These are phyloP conservation scores for Phialophora verrucosa DNA, from an alignment of 2,329 filamentous ascomycete species.

Conservation along the genomic window DNA sequence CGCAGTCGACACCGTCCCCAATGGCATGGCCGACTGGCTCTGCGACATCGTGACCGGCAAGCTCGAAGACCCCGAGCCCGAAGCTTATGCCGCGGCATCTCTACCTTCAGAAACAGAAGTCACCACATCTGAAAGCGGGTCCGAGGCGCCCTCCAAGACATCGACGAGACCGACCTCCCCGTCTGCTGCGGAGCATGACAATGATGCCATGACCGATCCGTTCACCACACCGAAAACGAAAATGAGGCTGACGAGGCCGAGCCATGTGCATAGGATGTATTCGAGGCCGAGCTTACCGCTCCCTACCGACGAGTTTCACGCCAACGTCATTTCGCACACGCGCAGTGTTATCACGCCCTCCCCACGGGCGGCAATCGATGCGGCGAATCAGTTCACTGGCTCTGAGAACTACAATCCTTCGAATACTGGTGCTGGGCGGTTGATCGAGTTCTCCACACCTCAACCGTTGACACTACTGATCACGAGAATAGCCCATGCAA, in stretches of 20 bases:
- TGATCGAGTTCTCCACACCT: slow-evolving; percentile 60
- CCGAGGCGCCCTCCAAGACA: slow-evolving; percentile 18
- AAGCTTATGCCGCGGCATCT: slow-evolving; percentile 20
- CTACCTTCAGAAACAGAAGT: slow-evolving; percentile 41
- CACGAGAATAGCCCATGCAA: slow-evolving; percentile 63
- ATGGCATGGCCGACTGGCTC: slow-evolving; percentile 92
- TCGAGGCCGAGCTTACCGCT: slow-evolving; percentile 50
- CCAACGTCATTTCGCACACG: slow-evolving; percentile 53
- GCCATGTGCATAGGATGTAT: slow-evolving; percentile 42
- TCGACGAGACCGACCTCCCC: slow-evolving; percentile 34
- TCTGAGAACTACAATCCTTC: slow-evolving; percentile 43
- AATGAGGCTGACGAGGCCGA: slow-evolving; percentile 23
- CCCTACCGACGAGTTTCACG: slow-evolving; percentile 43
- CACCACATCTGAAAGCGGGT: slow-evolving; percentile 35
- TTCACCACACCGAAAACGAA: slow-evolving; percentile 40
- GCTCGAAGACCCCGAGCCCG: slow-evolving; percentile 39
- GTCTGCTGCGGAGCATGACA: slow-evolving; percentile 23
- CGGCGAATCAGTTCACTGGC: slow-evolving; percentile 39
- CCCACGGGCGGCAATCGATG: slow-evolving; percentile 45
- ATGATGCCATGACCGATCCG: slow-evolving; percentile 43
- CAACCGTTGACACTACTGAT: slow-evolving; percentile 65
- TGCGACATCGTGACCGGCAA: slow-evolving; percentile 78
- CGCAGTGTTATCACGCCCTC: slow-evolving; percentile 61
- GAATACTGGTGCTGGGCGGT: slow-evolving; percentile 66
- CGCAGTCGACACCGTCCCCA: slow-evolving; percentile 83